Base-by-base conservation (phyloP, 495 filamentous ascomycete species). In the Neurospora cerealis region DNA sequence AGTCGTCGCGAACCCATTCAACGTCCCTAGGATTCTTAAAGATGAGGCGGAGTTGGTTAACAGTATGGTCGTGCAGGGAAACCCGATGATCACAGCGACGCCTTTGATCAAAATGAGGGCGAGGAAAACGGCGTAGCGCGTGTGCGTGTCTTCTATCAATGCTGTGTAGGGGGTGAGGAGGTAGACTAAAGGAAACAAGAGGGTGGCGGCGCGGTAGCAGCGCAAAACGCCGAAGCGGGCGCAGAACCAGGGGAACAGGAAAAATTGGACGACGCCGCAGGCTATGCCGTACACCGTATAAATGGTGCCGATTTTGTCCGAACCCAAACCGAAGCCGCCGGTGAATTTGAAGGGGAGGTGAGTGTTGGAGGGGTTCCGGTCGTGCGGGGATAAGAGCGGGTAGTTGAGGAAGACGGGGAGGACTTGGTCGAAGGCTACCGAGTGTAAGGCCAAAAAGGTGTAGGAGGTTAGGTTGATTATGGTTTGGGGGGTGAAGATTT, bases 1-100 rank as follows among this genome's bases (percentile, higher is more conserved):
- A 69, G 90, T 91, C 1, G 93, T 95, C 1, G 92, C 93, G 71
- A 97, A 89, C 0, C 95, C 95, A 79, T 98, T 98, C 70, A 98
- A 83, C 2, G 95, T 97, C 0, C 94, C 95, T 8, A 97, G 87
- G 69, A 96, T 87, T 39, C 88, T 84, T 40, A 97, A 83, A 66
- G 88, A 92, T 0, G 85, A 81, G 2, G 94, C 94, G 21, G 91
- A 93, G 82, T 97, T 98, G 66, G 95, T 97, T 21, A 98, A 85
- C 24, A 97, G 81, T 77, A 97, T 96, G n/a, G 92, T 96, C 19
- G 87, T 90, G 79, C 91, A 94, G 1, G 95, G 95, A 79, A 97
- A 97, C 6, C 90, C 90, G 80, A 97, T 92, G 71, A 95, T 94
- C 42, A 87, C 87, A 13, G 87, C 86, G 69, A 91, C 84, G 37